Evolutionary conservation across 108 stramenopile species (phyloP).

Genomic region (Mayamaea pseudoterrestris): DNA sequence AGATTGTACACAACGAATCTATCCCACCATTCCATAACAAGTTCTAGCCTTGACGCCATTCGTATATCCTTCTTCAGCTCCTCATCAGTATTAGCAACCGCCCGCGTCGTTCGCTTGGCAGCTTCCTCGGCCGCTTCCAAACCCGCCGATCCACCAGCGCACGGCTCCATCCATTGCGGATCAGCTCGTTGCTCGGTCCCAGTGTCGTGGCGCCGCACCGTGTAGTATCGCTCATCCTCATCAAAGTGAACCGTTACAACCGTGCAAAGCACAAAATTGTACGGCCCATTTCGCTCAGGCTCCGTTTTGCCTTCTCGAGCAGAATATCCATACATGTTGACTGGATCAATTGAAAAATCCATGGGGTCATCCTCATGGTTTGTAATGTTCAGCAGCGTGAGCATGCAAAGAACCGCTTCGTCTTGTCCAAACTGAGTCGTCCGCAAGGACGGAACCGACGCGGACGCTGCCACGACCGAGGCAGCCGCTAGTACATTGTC

Average conservation of each 20-base stretch:
- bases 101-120: background rate
- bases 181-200: constrained; percentile 48
- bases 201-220: constrained; percentile 50
- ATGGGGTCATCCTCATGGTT: constrained; percentile 19
- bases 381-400: constrained; percentile 37
- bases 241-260: constrained; percentile 58
- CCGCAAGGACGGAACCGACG: constrained; percentile 1
- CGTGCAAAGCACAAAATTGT: constrained; percentile 38
- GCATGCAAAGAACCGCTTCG: constrained; percentile 28
- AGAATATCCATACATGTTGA: constrained; percentile 56
- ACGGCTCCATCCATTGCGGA: constrained; percentile 25
- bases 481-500: constrained; percentile 36
- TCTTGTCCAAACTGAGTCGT: constrained; percentile 19
- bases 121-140: constrained; percentile 1
- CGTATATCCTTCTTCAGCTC: background rate
- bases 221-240: constrained; percentile 60
- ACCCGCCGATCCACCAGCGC: too few relatives aligned
- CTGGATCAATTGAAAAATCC: constrained; percentile 23
- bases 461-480: constrained; percentile 22
- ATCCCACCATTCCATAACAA: constrained; percentile 6
- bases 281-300: constrained; percentile 50
- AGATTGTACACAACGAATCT: constrained; percentile 3
- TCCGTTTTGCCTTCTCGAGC: constrained; percentile 29
- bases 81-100: background rate
- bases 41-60: too few relatives aligned